Percentiles rank a stretch among this genome's conserved stretches.
Conservation (phyloP, 2,329 filamentous ascomycete species). For the Rhynchosporium graminicola region DNA sequence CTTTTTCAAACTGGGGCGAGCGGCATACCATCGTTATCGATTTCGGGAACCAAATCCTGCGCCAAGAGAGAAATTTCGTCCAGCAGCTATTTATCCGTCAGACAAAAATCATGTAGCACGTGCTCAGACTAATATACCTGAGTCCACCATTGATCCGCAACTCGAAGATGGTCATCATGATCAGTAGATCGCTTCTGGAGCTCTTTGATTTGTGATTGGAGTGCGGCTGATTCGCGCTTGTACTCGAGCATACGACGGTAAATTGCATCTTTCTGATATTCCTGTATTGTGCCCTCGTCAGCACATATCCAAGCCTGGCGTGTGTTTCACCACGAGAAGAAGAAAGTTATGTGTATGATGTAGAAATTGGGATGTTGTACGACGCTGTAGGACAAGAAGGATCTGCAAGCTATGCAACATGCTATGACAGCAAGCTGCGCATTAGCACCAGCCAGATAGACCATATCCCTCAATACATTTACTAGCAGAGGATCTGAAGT, state of each 20-base stretch:
- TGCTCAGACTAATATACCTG: conserved; percentile 62
- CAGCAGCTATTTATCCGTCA: conserved; percentile 50
- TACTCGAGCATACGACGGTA: conserved; percentile 97
- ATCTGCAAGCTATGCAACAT: conserved; percentile 43
- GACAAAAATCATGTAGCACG: not conserved
- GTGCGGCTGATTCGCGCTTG: conserved; percentile 81
- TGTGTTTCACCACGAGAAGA: conserved; percentile 28
- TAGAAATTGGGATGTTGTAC: conserved; percentile 31
- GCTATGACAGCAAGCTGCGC: conserved; percentile 49
- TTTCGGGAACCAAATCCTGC: conserved; percentile 50
- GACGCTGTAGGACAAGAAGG: conserved; percentile 32
- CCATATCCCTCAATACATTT: conserved; percentile 29
- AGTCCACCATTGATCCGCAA: conserved; percentile 90
- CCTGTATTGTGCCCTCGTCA: conserved; percentile 52
- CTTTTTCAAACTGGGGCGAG: not conserved
- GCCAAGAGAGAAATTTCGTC: conserved; percentile 65
- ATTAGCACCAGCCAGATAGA: conserved; percentile 45
- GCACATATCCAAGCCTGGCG: conserved; percentile 41
- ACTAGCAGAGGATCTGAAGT: conserved; percentile 25
- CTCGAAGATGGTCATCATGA: conserved; percentile 89
- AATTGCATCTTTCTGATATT: conserved; percentile 94
- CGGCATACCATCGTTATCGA: conserved; percentile 43
- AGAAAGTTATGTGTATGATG: conserved; percentile 23
- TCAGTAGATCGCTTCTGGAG: conserved; percentile 75
- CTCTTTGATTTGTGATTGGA: conserved; percentile 80